These are phyloP conservation scores for Nyctanthes arbortristis DNA, from an alignment of 257 asterid species.

Conservation along the genomic window DNA sequence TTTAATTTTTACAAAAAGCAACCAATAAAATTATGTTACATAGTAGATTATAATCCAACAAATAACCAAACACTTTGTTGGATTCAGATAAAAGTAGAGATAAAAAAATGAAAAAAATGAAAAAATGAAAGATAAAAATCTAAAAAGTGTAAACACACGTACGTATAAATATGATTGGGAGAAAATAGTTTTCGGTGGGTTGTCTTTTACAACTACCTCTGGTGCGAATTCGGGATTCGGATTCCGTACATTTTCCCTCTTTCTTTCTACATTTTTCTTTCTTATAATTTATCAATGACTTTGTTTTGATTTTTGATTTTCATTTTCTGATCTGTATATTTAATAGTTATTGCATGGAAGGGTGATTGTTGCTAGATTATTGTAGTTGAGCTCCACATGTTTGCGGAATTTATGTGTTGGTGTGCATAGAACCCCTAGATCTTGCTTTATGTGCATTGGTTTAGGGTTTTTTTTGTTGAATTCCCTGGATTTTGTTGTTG, in stretches of 20 bases:
- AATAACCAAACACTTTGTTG: no score
- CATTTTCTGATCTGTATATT: conserved; percentile 56
- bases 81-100: no score
- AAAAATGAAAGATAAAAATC: background rate
- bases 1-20: no score
- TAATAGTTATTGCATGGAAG: conserved; percentile 18
- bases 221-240: no score
- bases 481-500: conserved; percentile 34
- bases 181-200: background rate
- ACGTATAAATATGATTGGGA: background rate
- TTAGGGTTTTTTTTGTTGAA: conserved; percentile 7
- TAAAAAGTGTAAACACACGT: no score
- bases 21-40: no score
- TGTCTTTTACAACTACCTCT: background rate
- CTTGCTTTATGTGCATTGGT: conserved; percentile 42
- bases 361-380: conserved; percentile 11
- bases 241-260: no score
- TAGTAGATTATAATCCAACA: no score
- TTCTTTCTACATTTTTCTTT: background rate
- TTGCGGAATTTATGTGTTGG: conserved; percentile 18
- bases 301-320: conserved; percentile 22
- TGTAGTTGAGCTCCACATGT: conserved; percentile 24
- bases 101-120: background rate
- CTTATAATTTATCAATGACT: conserved; percentile 25
- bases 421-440: conserved; percentile 57